Percentiles rank a stretch among this genome's conserved stretches.
Conservation (phyloP, 306 rosid species). For the Ziziphus jujuba region DNA sequence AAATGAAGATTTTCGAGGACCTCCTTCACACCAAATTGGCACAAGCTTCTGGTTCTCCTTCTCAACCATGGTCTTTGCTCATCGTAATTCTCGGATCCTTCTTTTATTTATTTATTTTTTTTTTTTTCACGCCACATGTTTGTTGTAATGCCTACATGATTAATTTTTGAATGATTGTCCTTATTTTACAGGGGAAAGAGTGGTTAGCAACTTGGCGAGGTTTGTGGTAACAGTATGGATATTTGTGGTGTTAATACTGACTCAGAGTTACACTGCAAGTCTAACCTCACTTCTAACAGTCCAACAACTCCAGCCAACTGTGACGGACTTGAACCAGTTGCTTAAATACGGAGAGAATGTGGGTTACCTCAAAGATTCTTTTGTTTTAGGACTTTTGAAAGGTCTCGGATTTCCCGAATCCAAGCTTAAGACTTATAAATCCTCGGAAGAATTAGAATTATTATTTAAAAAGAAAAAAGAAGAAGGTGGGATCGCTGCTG, state of each 20-base stretch:
- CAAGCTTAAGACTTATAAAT: constrained; percentile 29
- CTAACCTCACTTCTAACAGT: constrained; percentile 63
- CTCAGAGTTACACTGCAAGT: constrained; percentile 75
- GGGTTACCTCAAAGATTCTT: constrained; percentile 41
- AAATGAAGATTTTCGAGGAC: too few relatives aligned
- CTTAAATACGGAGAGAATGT: too few relatives aligned
- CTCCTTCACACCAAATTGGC: too few relatives aligned
- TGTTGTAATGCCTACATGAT: too few relatives aligned
- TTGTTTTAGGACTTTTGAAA: constrained; percentile 33
- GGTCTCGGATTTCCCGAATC: constrained; percentile 34
- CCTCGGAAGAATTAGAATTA: constrained; percentile 37
- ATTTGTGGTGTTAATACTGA: constrained; percentile 55
- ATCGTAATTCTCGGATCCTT: constrained; percentile 34
- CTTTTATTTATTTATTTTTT: too few relatives aligned
- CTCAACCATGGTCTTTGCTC: constrained; percentile 65
- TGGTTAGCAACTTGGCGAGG: too few relatives aligned
- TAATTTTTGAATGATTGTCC: too few relatives aligned
- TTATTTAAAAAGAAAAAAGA: constrained; percentile 45
- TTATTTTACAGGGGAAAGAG: constrained; percentile 46
- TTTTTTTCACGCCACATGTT: too few relatives aligned
- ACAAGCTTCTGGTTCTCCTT: constrained; percentile 69
- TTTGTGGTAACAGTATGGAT: constrained; percentile 58
- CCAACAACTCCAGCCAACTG: constrained; percentile 43
- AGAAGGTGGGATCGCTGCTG: constrained; percentile 57
- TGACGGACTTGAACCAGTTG: constrained; percentile 40